These are phyloP conservation scores for Lumnitzera littorea DNA, from an alignment of 345 rosid genomes.

Conservation along the genomic window DNA sequence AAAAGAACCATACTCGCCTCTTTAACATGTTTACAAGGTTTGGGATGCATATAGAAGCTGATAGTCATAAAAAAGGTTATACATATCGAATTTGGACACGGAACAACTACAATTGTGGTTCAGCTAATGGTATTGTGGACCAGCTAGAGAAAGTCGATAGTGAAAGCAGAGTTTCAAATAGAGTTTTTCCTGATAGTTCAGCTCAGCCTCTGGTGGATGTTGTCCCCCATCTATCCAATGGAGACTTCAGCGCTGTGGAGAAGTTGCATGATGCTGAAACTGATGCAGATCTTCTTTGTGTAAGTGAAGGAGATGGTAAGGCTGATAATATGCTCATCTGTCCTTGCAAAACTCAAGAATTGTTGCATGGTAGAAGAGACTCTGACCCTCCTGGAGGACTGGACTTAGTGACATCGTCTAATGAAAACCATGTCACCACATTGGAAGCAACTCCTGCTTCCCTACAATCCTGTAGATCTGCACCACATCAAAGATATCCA, in stretches of 20 bases:
- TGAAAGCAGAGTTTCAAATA: constrained; percentile 17
- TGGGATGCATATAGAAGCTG: constrained; percentile 71
- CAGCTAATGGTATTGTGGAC: constrained; percentile 36
- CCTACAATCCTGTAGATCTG: constrained; percentile 24
- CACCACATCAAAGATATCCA: constrained; percentile 26
- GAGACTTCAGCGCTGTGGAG: constrained; percentile 26
- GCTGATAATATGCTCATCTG: constrained; percentile 18
- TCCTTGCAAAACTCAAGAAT: constrained; percentile 30
- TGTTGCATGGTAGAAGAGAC: constrained; percentile 23
- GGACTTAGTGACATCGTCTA: constrained; percentile 16
- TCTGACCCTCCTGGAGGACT: constrained; percentile 23
- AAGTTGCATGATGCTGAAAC: constrained; percentile 26
- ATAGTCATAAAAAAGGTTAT: constrained; percentile 55
- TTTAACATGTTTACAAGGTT: constrained; percentile 53
- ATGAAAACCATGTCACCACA: constrained; percentile 27
- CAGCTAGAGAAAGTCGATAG: constrained; percentile 21
- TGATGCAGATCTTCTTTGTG: constrained; percentile 27
- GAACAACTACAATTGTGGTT: constrained; percentile 32
- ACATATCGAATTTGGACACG: constrained; percentile 75
- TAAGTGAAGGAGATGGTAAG: constrained; percentile 24
- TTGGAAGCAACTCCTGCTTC: constrained; percentile 26
- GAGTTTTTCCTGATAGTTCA: constrained; percentile 25
- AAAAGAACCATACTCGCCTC: constrained; percentile 64
- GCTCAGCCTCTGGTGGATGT: constrained; percentile 24
- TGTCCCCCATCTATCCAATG: constrained; percentile 29